A percentile compares a stretch with the other conserved stretches of the same genome.
phyloP scores from a whole-genome alignment of 768 basidiomycete species.

The Lactifluus echinatus region DNA sequence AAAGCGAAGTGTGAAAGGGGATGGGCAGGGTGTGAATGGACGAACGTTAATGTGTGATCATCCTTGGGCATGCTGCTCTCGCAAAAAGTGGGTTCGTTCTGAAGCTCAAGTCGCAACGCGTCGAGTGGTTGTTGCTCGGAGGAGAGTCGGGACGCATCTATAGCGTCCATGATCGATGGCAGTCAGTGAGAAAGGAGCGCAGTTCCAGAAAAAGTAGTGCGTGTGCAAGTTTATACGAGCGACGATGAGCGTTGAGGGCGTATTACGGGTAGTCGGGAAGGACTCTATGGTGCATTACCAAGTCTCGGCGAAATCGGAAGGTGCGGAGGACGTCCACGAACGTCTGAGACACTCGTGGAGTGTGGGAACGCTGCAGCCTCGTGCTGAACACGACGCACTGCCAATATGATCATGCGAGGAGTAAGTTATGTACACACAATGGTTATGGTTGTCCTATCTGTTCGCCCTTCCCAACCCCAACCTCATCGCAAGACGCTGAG shows the following conservation, averaged over 20 bases:
- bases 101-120: constrained; percentile 3
- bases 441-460: neutral
- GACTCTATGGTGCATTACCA: neutral
- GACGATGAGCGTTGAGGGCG: no score
- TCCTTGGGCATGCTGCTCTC: constrained; percentile 14
- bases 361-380: no score
- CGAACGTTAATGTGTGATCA: constrained; percentile 11
- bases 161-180: constrained; percentile 12
- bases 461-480: neutral
- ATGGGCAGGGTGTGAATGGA: neutral
- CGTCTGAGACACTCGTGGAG: no score
- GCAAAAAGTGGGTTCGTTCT: neutral
- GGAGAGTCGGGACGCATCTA: neutral
- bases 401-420: no score
- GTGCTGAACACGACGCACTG: no score
- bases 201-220: neutral
- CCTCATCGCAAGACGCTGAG: neutral
- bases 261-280: neutral
- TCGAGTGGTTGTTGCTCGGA: constrained; percentile 12
- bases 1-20: neutral
- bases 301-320: neutral
- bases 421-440: neutral
- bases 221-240: no score
- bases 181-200: neutral
- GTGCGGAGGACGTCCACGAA: no score